These are phyloP conservation scores for Cystobasidiopsis lactophilus DNA, from an alignment of 768 basidiomycete genomes.

Conservation along the genomic window DNA sequence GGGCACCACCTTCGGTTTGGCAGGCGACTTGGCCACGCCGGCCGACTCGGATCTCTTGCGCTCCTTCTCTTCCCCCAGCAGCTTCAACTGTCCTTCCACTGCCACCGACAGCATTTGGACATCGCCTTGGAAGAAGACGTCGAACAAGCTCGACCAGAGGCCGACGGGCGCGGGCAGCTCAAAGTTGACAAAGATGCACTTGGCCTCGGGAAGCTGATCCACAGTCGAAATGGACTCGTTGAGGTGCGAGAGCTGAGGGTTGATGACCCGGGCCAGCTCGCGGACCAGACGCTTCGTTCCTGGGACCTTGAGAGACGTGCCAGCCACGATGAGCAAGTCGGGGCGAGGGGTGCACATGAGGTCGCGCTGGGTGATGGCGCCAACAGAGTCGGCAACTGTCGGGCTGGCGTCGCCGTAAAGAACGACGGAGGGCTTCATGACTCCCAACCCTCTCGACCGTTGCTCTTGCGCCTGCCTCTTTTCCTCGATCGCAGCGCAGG, in stretches of 20 bases:
- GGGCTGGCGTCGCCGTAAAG: constrained; percentile 52
- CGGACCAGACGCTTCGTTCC: constrained; percentile 80
- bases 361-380: constrained; percentile 59
- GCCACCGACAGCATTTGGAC: constrained; percentile 39
- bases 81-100: constrained; percentile 35
- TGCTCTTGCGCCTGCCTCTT: constrained; percentile 54
- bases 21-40: too few relatives aligned
- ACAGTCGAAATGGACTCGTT: constrained; percentile 4
- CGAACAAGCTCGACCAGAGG: constrained; percentile 79
- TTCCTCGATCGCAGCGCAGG: constrained; percentile 46
- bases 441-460: constrained; percentile 55
- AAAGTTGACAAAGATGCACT: constrained; percentile 56
- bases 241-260: constrained; percentile 37
- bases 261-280: constrained; percentile 38
- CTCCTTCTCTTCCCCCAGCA: constrained; percentile 28
- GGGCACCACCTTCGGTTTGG: too few relatives aligned
- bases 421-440: constrained; percentile 64
- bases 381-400: constrained; percentile 56
- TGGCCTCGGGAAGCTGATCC: constrained; percentile 19
- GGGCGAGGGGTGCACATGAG: constrained; percentile 47
- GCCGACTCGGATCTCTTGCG: too few relatives aligned
- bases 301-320: constrained; percentile 68
- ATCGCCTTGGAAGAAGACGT: constrained; percentile 73
- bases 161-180: constrained; percentile 69
- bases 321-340: constrained; percentile 68